Base-by-base conservation (phyloP, 225 moss, liverwort and hornwort genomes). In the Sphagnum contortum region DNA sequence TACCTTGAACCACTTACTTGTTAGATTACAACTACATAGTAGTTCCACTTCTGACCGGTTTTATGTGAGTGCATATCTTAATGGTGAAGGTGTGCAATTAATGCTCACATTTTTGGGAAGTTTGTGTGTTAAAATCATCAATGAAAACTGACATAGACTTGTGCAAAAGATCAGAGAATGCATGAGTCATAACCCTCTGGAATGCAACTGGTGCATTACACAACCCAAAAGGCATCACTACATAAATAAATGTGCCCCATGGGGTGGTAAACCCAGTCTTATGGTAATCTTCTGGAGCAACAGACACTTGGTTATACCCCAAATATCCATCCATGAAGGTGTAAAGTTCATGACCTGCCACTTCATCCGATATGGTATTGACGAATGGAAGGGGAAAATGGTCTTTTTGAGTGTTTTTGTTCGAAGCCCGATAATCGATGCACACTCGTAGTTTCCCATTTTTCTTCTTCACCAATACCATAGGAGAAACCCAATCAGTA, bases 271-370 rank as follows among this genome's bases (percentile, higher is more conserved):
- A 65, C 8, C 48, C 49, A 2, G 57, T 57, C 57, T 68, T 68
- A 5, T 47, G 45, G 3, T 10, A 57, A 48, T 68, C 67, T 1
- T 68, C 8, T 5, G 4, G 67, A 47, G 47, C 9, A 6, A 68
- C 58, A 3, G 57, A 57, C 5, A 49, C 51, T 45, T 69, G 69
- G 10, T 69, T 48, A 13, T 69, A 69, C 3, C 60, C 49, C 4
- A 49, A 69, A 48, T 49, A 69, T 29, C 69, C 49, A 61, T 61
- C 69, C 60, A 69, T 69, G 44, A 69, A 69, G 8, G 69, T 49
- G 44, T 61, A 69, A 4, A 69, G 3, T 29, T 69, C 69, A 11
- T 69, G 11, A 9, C 60, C 48, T 3, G 47, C 66, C 0, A 72
- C 66, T 48, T 61, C 47, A 4, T 72, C 66, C 4, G 66, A 11